phyloP scores from a whole-genome alignment of 345 rosid species.

The Dipteronia dyeriana region DNA sequence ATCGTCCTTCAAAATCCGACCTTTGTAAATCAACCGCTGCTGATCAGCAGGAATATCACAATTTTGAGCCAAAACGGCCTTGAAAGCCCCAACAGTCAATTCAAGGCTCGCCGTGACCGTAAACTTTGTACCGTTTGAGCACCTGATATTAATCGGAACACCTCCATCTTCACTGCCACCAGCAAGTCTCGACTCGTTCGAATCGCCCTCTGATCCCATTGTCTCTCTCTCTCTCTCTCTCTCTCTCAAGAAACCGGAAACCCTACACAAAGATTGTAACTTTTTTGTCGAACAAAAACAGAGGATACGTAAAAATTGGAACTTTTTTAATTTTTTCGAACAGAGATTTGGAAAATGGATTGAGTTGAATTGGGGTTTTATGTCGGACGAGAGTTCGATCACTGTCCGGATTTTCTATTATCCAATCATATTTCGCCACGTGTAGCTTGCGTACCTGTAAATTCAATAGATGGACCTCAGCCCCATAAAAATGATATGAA shows the following conservation, averaged over 20 bases:
- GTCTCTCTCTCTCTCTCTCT: background rate
- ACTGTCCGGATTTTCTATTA: too few relatives aligned
- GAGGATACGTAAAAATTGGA: background rate
- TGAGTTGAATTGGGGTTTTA: too few relatives aligned
- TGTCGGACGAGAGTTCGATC: too few relatives aligned
- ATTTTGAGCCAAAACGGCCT: conserved; percentile 55
- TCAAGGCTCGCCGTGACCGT: conserved; percentile 47
- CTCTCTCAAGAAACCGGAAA: background rate
- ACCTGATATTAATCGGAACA: conserved; percentile 54
- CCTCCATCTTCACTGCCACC: conserved; percentile 21
- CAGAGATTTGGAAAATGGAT: too few relatives aligned
- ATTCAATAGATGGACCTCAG: too few relatives aligned
- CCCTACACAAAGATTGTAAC: background rate
- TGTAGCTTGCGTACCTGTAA: too few relatives aligned
- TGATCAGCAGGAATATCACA: conserved; percentile 77
- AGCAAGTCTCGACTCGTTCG: conserved; percentile 43
- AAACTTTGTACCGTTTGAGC: conserved; percentile 69
- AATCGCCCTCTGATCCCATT: conserved; percentile 67
- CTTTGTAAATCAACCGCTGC: conserved; percentile 82
- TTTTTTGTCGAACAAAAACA: too few relatives aligned
- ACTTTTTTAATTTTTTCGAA: background rate
- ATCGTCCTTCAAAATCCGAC: conserved; percentile 84
- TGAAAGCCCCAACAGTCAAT: conserved; percentile 62
- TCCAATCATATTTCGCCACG: too few relatives aligned
- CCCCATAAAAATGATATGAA: too few relatives aligned